Evolutionary conservation across 2,329 filamentous ascomycete genomes (phyloP), one percentile per base, ranked within the genome.

Genomic region (Epichloe elymi): DNA sequence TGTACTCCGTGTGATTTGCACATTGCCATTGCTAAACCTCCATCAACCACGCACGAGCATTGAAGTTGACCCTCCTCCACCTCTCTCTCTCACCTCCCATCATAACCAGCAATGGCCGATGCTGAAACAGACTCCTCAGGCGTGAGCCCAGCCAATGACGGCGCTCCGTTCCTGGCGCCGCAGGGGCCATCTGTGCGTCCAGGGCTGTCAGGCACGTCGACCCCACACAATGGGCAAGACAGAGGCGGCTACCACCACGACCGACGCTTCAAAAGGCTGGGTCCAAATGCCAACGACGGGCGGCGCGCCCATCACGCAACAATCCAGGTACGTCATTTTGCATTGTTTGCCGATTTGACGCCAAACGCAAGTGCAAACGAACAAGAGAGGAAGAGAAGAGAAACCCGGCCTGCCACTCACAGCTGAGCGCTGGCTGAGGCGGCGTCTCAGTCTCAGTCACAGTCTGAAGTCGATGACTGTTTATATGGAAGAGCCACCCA

Each of bases 81-180:
- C n/a, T 2, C 23, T 8, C 23, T 8, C 7, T 26, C 23, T 8
- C 23, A n/a, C 51, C 47, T 41, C 46, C 46, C 19, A 17, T 14
- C 14, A 48, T 37, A 3, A 26, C 15, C 41, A 26, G 15, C 19
- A 40, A 35, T 49, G 38, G 47, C 38, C 44, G 38, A 44, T 37
- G 17, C 20, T 51, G 49, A 53, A 53, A 51, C 49, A 15, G 7
- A 23, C 36, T 43, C 44, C 42, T 20, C 23, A n/a, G 45, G 40
- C 26, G 30, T 30, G 17, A 17, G 19, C n/a, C 5, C 39, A 46
- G 52, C 54, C 54, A 54, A 55, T 54, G 49, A 40, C 33, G 37
- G 14, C 11, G 35, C 26, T 44, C 26, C 44, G 51, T 54, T 38
- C 38, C 49, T 46, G 46, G 19, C 42, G 36, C 23, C 48, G 30